These are phyloP conservation scores for Periconia sp. DNA, from an alignment of 2,329 filamentous ascomycete species.

Conservation along the genomic window DNA sequence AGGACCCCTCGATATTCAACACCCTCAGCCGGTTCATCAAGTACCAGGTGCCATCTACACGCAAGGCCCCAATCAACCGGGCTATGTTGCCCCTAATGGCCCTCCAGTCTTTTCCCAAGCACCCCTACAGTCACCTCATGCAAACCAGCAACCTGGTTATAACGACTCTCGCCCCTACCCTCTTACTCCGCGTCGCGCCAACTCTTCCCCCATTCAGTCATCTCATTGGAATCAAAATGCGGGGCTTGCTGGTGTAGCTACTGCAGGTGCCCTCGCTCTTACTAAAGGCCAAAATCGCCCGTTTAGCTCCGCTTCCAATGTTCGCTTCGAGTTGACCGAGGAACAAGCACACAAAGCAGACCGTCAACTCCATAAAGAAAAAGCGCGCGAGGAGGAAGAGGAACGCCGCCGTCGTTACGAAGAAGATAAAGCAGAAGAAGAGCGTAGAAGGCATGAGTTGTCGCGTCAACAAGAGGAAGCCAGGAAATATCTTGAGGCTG, in stretches of 20 bases:
- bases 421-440: slow-evolving; percentile 27
- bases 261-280: slow-evolving; percentile 43
- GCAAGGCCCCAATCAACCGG: slow-evolving; percentile 42
- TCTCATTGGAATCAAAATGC: slow-evolving; percentile 45
- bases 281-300: slow-evolving; percentile 29
- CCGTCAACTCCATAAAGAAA: slow-evolving; percentile 38
- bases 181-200: slow-evolving; percentile 43
- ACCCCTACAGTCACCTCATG: slow-evolving; percentile 21
- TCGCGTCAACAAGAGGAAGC: slow-evolving; percentile 32
- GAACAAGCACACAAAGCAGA: slow-evolving; percentile 56
- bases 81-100: slow-evolving; percentile 45
- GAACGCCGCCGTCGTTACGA: slow-evolving; percentile 23
- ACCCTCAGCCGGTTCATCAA: slow-evolving; percentile 77
- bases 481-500: slow-evolving; percentile 27
- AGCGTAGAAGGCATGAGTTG: slow-evolving; percentile 25
- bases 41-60: slow-evolving; percentile 69
- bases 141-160: slow-evolving; percentile 18
- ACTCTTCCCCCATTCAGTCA: slow-evolving; percentile 50
- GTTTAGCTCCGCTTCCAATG: slow-evolving; percentile 45
- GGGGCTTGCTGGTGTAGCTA: slow-evolving; percentile 47
- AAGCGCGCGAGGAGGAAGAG: slow-evolving; percentile 31
- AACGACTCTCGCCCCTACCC: slow-evolving; percentile 26
- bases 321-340: slow-evolving; percentile 60
- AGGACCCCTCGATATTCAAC: slow-evolving; percentile 70
- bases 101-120: slow-evolving; percentile 44